phyloP scores from a whole-genome alignment of 768 basidiomycete species.

The Russula ochroleuca region DNA sequence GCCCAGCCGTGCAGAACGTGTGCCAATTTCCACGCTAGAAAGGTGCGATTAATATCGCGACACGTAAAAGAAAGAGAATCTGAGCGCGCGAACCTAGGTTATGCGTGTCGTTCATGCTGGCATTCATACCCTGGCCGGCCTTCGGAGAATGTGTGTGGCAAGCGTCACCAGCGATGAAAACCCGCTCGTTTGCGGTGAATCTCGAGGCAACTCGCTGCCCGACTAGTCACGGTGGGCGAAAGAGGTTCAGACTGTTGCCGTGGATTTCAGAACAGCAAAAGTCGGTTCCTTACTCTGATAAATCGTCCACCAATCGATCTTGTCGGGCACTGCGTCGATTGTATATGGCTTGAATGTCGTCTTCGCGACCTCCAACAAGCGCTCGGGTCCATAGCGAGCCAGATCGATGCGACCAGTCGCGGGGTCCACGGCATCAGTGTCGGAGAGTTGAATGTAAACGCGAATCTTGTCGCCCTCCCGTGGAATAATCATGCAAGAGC shows the following conservation, averaged over 20 bases:
- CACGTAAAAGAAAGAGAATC: neutral
- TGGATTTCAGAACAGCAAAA: slow-evolving; percentile 31
- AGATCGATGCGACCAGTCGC: slow-evolving; percentile 43
- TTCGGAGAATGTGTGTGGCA: slow-evolving; percentile 42
- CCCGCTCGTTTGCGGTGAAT: slow-evolving; percentile 45
- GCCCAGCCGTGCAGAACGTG: slow-evolving; percentile 49
- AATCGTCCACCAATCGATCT: slow-evolving; percentile 48
- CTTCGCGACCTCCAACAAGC: slow-evolving; percentile 43
- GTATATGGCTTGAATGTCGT: slow-evolving; percentile 41
- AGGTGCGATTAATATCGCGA: neutral
- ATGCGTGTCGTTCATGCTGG: slow-evolving; percentile 51
- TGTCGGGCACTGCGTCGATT: slow-evolving; percentile 32
- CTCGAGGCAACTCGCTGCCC: slow-evolving; percentile 53
- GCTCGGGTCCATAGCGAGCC: slow-evolving; percentile 37
- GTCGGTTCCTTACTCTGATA: slow-evolving; percentile 41
- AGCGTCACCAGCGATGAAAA: slow-evolving; percentile 56
- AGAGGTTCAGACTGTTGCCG: neutral
- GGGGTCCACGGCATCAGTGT: slow-evolving; percentile 38
- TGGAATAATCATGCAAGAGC: slow-evolving; percentile 50
- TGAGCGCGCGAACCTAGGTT: slow-evolving; percentile 36
- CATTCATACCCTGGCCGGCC: slow-evolving; percentile 52
- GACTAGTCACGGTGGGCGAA: slow-evolving; percentile 34
- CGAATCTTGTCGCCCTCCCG: slow-evolving; percentile 47
- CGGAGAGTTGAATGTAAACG: slow-evolving; percentile 49
- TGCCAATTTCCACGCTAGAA: slow-evolving; percentile 49